These are phyloP conservation scores for Biscogniauxia sp. DNA, from an alignment of 2,329 filamentous ascomycete species.

Conservation along the genomic window DNA sequence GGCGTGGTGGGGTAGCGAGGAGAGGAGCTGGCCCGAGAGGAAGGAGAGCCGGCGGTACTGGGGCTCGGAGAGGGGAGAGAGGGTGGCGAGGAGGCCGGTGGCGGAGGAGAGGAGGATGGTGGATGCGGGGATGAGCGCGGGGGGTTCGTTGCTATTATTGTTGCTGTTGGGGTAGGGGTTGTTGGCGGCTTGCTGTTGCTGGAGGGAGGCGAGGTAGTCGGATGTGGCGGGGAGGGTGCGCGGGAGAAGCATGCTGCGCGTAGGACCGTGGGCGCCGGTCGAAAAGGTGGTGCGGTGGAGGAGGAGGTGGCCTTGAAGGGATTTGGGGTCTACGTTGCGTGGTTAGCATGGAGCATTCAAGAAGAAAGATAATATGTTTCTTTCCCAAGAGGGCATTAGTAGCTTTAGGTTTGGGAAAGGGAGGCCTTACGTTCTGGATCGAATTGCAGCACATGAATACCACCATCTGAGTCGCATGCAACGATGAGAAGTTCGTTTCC, in stretches of 20 bases:
- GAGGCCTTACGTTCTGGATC: slow-evolving; percentile 79
- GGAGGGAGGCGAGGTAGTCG: slow-evolving; percentile 23
- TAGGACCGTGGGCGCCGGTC: slow-evolving; percentile 73
- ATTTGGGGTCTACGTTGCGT: slow-evolving; percentile 73
- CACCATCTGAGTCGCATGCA: slow-evolving; percentile 78
- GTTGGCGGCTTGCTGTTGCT: slow-evolving; percentile 18
- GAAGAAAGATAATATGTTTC: neutral
- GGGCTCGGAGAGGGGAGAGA: slow-evolving; percentile 75
- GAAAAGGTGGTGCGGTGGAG: slow-evolving; percentile 87
- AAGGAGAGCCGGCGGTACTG: slow-evolving; percentile 81
- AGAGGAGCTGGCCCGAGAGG: slow-evolving; percentile 75
- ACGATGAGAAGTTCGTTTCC: slow-evolving; percentile 80
- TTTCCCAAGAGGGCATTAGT: no score
- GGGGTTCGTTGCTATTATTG: slow-evolving; percentile 29
- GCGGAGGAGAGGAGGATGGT: slow-evolving; percentile 68
- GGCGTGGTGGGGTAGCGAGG: slow-evolving; percentile 70
- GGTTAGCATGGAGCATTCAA: slow-evolving; percentile 24
- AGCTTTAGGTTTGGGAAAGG: neutral
- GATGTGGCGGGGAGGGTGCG: slow-evolving; percentile 52
- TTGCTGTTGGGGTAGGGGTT: slow-evolving; percentile 26
- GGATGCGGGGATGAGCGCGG: slow-evolving; percentile 32
- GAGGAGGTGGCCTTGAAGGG: slow-evolving; percentile 81
- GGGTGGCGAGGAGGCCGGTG: slow-evolving; percentile 72
- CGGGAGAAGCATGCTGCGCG: slow-evolving; percentile 73
- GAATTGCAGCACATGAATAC: slow-evolving; percentile 87